Evolutionary conservation across 352 stramenopile genomes (phyloP), one percentile per base, ranked within the genome.

Genomic region (Labyrinthula sp.): DNA sequence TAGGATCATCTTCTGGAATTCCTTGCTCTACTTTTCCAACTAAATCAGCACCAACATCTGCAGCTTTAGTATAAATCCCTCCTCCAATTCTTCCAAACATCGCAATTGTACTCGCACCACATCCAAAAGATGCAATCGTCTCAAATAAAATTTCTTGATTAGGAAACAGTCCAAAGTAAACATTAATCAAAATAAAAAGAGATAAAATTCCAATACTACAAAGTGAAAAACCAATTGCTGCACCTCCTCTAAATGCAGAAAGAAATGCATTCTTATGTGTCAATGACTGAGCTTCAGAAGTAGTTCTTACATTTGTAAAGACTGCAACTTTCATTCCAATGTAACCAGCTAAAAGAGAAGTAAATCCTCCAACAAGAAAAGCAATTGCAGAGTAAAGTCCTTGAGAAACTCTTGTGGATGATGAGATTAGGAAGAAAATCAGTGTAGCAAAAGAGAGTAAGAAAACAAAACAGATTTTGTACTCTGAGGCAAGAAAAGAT

Each of bases 321-420:
- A 96, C 89, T 22, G 89, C 89, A 23, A 97, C 84, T 72, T 93
- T 95, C 89, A 99, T 99, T 46, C 89, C 89, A 60, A 97, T 79
- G 71, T 95, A 97, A 47, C 89, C 89, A 38, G 78, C 77, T 18
- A 79, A 66, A 68, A 95, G 95, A 36, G 87, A 97, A 45, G 87
- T 95, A 40, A 93, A 66, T 38, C 84, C 86, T 61, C 90, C 90
- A 18, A 96, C 69, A 17, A 93, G 67, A 62, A 99, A 97, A 20
- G 82, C 82, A 34, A 93, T 74, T 9, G 82, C 73, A 27, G 86
- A 96, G 43, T 95, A 75, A 27, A 74, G 66, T 48, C 88, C 87
- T 55, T 82, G 68, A 1, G 76, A 64, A 45, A 38, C 62, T 36
- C 39, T 85, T 81, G 21, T 63, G 35, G 4, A 91, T 58, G 47